These are phyloP conservation scores for Cutaneotrichosporon sp. DNA, from an alignment of 1,284 basidiomycete species.

Conservation along the genomic window DNA sequence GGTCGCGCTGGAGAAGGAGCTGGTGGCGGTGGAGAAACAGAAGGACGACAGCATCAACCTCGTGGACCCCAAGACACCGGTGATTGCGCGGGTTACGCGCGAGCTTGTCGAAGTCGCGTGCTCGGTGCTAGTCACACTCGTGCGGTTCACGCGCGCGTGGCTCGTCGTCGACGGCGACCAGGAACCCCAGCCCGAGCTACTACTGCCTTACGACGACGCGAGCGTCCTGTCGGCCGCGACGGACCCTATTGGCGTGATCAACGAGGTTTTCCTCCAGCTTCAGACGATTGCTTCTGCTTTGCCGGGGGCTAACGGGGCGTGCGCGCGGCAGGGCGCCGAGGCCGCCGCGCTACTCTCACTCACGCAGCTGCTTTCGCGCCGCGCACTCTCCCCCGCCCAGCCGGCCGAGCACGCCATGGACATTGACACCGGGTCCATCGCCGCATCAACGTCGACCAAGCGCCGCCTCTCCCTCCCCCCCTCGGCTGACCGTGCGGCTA, in stretches of 20 bases:
- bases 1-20: constrained; percentile 54
- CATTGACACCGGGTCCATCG: constrained; percentile 36
- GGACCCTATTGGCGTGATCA: constrained; percentile 45
- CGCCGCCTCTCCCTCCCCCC: neutral
- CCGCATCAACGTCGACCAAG: constrained; percentile 33
- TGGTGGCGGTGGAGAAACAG: constrained; percentile 51
- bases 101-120: constrained; percentile 64
- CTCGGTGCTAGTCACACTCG: constrained; percentile 63
- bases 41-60: constrained; percentile 35
- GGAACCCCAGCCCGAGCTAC: constrained; percentile 49
- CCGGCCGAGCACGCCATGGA: constrained; percentile 15
- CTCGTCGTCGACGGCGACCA: constrained; percentile 64
- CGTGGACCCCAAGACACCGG: constrained; percentile 62
- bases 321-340: constrained; percentile 35
- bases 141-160: constrained; percentile 65
- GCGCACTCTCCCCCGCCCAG: constrained; percentile 47
- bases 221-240: constrained; percentile 9
- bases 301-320: constrained; percentile 57
- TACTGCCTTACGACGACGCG: constrained; percentile 17
- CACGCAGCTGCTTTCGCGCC: constrained; percentile 54
- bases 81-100: constrained; percentile 64
- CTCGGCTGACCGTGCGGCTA: neutral
- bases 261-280: constrained; percentile 67
- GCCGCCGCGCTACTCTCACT: constrained; percentile 41
- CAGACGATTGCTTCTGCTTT: constrained; percentile 36